phyloP scores from a whole-genome alignment of 495 filamentous ascomycete genomes.

The Tetracladium setigerum region DNA sequence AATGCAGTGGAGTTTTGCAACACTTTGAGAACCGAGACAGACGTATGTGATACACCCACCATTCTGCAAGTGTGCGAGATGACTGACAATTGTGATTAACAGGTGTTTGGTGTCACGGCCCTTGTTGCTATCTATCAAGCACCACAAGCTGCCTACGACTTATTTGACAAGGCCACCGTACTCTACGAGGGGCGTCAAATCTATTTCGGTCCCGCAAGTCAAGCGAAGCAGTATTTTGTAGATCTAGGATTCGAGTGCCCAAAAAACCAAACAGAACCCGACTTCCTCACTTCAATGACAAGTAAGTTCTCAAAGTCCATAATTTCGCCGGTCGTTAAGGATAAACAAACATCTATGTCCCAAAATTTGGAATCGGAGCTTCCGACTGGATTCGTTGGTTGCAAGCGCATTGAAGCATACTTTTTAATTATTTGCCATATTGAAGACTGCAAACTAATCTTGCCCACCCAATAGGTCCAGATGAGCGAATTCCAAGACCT shows the following conservation, averaged over 20 bases:
- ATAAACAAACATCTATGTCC: no score
- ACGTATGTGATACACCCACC: no score
- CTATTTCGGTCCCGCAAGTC: slow-evolving; percentile 55
- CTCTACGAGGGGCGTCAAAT: slow-evolving; percentile 77
- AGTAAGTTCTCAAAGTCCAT: slow-evolving; percentile 32
- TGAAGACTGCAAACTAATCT: no score
- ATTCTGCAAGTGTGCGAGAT: no score
- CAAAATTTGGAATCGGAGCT: no score
- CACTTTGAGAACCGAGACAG: slow-evolving; percentile 54
- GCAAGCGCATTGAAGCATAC: no score
- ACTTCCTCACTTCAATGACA: slow-evolving; percentile 73
- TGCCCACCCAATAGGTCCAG: no score
- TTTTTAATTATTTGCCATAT: no score
- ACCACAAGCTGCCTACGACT: slow-evolving; percentile 62
- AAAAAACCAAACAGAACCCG: slow-evolving; percentile 59
- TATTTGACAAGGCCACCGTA: slow-evolving; percentile 70
- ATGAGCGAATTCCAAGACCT: slow-evolving; percentile 46
- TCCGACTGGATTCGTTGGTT: no score
- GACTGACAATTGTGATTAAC: no score
- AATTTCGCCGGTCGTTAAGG: slow-evolving; percentile 14
- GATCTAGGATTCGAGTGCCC: slow-evolving; percentile 57
- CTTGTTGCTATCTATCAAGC: slow-evolving; percentile 80
- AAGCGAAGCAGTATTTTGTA: slow-evolving; percentile 59
- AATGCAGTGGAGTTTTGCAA: slow-evolving; percentile 70
- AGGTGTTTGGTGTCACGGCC: slow-evolving; percentile 53